These are phyloP conservation scores for Ajuga chamaepitys DNA, from an alignment of 257 asterid species.

Conservation along the genomic window DNA sequence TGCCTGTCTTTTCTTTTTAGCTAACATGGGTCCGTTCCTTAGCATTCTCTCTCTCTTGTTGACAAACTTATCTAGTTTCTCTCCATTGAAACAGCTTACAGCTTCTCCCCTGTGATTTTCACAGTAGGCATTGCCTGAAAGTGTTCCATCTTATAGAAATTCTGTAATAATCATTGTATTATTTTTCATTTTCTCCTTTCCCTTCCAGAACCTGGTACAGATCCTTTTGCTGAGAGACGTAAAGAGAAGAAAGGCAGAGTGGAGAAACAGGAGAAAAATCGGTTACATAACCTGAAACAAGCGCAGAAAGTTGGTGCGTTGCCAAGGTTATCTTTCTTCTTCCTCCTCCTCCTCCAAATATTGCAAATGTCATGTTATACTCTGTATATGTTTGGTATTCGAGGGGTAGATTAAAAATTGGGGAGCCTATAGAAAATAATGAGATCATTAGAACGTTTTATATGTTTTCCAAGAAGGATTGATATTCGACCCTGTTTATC, in stretches of 20 bases:
- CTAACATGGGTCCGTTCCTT: too few relatives aligned
- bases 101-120: background rate
- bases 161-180: background rate
- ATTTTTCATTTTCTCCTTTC: background rate
- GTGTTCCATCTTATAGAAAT: background rate
- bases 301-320: constrained; percentile 81
- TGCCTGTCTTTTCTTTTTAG: background rate
- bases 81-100: background rate
- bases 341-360: background rate
- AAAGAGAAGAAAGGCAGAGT: constrained; percentile 78
- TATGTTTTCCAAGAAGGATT: too few relatives aligned
- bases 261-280: constrained; percentile 74
- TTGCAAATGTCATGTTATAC: background rate
- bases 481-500: too few relatives aligned
- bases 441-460: background rate
- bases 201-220: constrained; percentile 69
- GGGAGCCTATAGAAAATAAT: background rate
- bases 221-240: constrained; percentile 79
- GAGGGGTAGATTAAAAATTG: background rate
- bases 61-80: background rate
- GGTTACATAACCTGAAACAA: constrained; percentile 64
- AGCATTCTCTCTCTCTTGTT: too few relatives aligned
- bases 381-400: background rate
- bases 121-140: background rate
- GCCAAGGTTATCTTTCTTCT: constrained; percentile 58